A percentile compares a stretch with the other conserved stretches of the same genome.
Evolutionary conservation across 495 filamentous ascomycete species (phyloP).

Genomic region (Amphirosellinia nigrospora): DNA sequence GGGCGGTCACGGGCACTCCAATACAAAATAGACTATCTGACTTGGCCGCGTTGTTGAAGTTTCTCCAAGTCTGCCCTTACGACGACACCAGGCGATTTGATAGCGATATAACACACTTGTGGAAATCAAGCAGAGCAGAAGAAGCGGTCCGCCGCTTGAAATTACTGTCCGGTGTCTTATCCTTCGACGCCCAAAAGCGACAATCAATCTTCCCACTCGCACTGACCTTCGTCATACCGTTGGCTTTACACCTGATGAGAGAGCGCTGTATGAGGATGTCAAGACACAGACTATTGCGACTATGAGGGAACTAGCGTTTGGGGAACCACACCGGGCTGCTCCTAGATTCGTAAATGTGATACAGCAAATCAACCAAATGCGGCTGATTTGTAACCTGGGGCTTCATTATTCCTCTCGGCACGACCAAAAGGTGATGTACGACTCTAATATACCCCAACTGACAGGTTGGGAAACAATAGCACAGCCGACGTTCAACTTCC

Average conservation of each 20-base stretch:
- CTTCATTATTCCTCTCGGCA: background rate
- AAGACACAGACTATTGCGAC: background rate
- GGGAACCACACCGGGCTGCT: background rate
- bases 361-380: background rate
- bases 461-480: background rate
- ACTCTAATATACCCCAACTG: no score
- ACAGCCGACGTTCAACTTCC: background rate
- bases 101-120: conserved; percentile 42
- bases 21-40: conserved; percentile 52
- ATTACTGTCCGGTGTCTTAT: background rate
- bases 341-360: no score
- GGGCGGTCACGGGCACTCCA: conserved; percentile 54
- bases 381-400: background rate
- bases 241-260: background rate
- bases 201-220: background rate
- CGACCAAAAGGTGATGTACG: background rate
- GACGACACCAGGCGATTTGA: conserved; percentile 40
- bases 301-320: background rate
- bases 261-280: background rate
- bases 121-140: conserved; percentile 38
- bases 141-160: background rate
- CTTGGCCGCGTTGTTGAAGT: conserved; percentile 46
- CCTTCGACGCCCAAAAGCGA: background rate
- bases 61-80: conserved; percentile 49
- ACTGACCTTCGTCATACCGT: background rate